phyloP scores from a whole-genome alignment of 371 early-diverging fungal genomes.

The Gilbertella persicaria region DNA sequence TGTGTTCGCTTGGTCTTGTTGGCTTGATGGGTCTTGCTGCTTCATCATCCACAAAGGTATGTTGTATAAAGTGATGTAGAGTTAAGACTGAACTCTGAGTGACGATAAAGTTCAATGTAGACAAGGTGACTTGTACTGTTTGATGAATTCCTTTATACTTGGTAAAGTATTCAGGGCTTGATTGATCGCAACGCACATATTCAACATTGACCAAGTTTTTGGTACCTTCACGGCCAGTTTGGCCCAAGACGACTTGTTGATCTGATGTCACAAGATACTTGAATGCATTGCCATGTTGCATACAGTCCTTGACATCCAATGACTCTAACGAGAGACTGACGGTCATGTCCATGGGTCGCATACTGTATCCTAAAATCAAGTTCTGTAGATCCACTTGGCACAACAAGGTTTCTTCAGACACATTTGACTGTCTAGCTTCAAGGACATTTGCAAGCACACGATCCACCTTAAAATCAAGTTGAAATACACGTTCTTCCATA shows the following conservation, averaged over 20 bases:
- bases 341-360: constrained; percentile 74
- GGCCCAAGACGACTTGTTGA: constrained; percentile 15
- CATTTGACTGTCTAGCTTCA: constrained; percentile 37
- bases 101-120: constrained; percentile 80
- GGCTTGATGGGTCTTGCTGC: background rate
- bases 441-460: constrained; percentile 70
- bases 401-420: constrained; percentile 49
- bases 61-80: constrained; percentile 83
- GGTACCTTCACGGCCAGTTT: constrained; percentile 8
- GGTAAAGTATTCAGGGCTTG: constrained; percentile 76
- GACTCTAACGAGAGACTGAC: constrained; percentile 76
- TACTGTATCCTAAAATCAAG: constrained; percentile 68
- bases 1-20: background rate
- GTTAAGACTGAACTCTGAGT: constrained; percentile 85
- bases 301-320: constrained; percentile 77
- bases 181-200: constrained; percentile 71
- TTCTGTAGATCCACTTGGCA: constrained; percentile 75
- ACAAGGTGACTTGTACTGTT: constrained; percentile 81
- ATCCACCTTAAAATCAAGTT: constrained; percentile 73
- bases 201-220: constrained; percentile 72
- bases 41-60: constrained; percentile 72
- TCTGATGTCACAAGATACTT: constrained; percentile 72
- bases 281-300: constrained; percentile 64
- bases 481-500: constrained; percentile 42
- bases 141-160: constrained; percentile 82